Evolutionary conservation across 2,329 filamentous ascomycete genomes (phyloP).

Genomic region (Exophiala dermatitidis): DNA sequence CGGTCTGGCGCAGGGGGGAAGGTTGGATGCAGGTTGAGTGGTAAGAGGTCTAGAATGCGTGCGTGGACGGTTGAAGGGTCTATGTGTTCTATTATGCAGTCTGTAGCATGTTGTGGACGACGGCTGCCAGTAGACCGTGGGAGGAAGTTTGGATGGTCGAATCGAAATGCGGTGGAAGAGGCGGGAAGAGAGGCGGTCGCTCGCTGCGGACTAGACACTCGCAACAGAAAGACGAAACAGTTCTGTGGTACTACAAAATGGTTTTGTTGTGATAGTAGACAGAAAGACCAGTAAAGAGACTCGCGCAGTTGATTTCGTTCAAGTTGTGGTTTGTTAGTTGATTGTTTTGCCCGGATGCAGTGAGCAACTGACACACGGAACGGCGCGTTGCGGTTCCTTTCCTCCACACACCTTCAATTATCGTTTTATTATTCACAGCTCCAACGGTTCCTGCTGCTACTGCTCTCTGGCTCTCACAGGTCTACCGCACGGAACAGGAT

Average conservation of each 20-base stretch:
- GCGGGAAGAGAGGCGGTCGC: too few relatives aligned
- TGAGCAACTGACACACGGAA: slow-evolving; percentile 7
- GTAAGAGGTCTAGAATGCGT: background rate
- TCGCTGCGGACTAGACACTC: too few relatives aligned
- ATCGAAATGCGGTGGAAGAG: too few relatives aligned
- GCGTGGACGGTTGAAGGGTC: background rate
- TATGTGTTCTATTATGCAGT: slow-evolving; percentile 6
- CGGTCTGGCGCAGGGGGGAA: slow-evolving; percentile 1
- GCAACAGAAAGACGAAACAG: too few relatives aligned
- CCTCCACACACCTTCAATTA: background rate
- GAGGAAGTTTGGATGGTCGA: too few relatives aligned
- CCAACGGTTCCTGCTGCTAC: too few relatives aligned
- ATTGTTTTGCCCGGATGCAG: background rate
- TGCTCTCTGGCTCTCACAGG: too few relatives aligned
- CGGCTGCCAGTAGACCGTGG: background rate
- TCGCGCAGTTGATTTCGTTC: background rate
- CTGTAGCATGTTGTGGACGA: slow-evolving; percentile 8
- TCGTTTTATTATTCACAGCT: too few relatives aligned
- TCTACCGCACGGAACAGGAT: too few relatives aligned
- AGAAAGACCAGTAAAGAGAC: background rate
- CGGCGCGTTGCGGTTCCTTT: slow-evolving; percentile 15
- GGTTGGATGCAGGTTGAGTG: background rate
- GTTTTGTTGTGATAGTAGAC: background rate
- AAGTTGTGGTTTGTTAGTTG: background rate
- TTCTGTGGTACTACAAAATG: too few relatives aligned